Percentiles rank a stretch among this genome's conserved stretches.
Conservation (phyloP, 2,329 filamentous ascomycete genomes). For the Epichloe sp. region DNA sequence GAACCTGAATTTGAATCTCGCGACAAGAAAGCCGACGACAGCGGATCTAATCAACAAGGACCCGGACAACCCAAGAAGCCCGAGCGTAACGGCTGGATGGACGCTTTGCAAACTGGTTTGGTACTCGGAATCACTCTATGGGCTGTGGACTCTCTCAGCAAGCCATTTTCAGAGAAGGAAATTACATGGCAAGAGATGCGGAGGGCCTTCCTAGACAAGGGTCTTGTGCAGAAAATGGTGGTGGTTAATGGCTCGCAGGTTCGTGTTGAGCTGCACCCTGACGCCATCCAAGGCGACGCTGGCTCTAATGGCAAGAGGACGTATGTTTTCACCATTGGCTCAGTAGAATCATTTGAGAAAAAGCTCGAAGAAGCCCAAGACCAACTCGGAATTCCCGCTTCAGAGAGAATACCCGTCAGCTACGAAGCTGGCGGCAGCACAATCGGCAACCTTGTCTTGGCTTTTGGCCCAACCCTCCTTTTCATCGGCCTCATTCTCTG, state of each 20-base stretch:
- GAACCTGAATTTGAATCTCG: constrained; percentile 9
- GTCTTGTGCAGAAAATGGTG: constrained; percentile 84
- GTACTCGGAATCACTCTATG: constrained; percentile 42
- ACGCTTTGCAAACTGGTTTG: constrained; percentile 22
- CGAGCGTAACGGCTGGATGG: constrained; percentile 21
- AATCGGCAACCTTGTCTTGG: constrained; percentile 59
- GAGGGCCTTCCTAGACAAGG: constrained; percentile 88
- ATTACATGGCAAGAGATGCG: constrained; percentile 98
- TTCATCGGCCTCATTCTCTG: constrained; percentile 75
- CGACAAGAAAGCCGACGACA: constrained; percentile 9
- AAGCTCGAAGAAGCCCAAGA: constrained; percentile 78
- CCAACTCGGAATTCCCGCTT: constrained; percentile 70
- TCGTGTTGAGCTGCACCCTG: constrained; percentile 65
- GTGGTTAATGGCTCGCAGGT: constrained; percentile 62
- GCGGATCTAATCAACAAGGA: constrained; percentile 14
- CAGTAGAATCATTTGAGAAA: constrained; percentile 82
- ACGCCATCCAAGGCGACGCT: constrained; percentile 41
- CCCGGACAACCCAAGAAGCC: constrained; percentile 24
- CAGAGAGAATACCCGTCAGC: constrained; percentile 86
- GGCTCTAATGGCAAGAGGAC: constrained; percentile 17
- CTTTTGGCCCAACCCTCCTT: constrained; percentile 75
- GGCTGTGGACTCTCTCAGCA: constrained; percentile 27
- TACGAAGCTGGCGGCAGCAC: constrained; percentile 68
- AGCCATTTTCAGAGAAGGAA: constrained; percentile 43
- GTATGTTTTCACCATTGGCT: constrained; percentile 94